These are phyloP conservation scores for Maudiozyma pseudohumilis DNA, from an alignment of 805 yeast species.

Conservation along the genomic window DNA sequence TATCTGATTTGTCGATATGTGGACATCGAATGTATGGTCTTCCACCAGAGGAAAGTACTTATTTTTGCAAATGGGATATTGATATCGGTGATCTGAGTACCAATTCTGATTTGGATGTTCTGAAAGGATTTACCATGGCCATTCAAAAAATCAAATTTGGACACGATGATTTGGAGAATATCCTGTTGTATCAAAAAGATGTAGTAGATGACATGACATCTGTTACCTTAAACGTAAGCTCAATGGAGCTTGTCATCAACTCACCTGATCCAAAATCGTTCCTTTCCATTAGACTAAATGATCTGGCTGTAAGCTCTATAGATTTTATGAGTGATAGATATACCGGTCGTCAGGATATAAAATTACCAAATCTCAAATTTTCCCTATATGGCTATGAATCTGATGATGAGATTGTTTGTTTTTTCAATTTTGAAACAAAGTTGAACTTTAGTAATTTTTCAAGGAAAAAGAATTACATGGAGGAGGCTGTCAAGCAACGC, in stretches of 20 bases:
- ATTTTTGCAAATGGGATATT: constrained; percentile 85
- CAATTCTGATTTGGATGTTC: constrained; percentile 39
- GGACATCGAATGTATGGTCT: constrained; percentile 91
- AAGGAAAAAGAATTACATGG: constrained; percentile 37
- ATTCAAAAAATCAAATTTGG: constrained; percentile 48
- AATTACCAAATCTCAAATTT: constrained; percentile 38
- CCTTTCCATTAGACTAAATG: constrained; percentile 18
- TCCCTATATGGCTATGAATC: constrained; percentile 16
- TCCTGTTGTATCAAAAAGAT: constrained; percentile 47
- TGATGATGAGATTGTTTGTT: constrained; percentile 15
- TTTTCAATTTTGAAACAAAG: constrained; percentile 46
- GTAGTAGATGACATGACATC: constrained; percentile 60
- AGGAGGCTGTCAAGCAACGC: constrained; percentile 44
- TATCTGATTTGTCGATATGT: constrained; percentile 49
- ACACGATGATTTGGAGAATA: constrained; percentile 66
- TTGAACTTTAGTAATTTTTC: constrained; percentile 50
- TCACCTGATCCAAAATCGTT: constrained; percentile 24
- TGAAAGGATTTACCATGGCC: constrained; percentile 36
- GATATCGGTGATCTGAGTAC: constrained; percentile 49
- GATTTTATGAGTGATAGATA: constrained; percentile 66
- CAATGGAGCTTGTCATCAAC: constrained; percentile 34
- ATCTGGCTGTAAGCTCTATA: constrained; percentile 37
- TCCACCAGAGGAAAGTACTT: constrained; percentile 83
- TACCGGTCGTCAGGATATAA: constrained; percentile 42
- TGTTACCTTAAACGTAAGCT: constrained; percentile 46